phyloP scores from a whole-genome alignment of 495 filamentous ascomycete species.

The Amphirosellinia nigrospora region DNA sequence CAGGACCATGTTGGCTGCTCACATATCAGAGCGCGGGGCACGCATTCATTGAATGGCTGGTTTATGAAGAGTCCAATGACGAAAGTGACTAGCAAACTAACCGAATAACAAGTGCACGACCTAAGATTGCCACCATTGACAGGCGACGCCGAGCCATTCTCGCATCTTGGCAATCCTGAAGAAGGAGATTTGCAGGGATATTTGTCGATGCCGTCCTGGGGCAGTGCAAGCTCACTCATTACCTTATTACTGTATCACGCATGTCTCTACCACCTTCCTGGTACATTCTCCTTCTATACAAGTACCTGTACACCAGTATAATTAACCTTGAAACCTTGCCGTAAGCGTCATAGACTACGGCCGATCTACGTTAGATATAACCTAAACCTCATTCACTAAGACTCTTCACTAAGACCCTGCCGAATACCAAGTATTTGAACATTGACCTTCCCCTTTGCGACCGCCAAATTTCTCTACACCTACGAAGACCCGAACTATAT shows the following conservation, averaged over 20 bases:
- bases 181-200: neutral
- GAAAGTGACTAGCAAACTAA: neutral
- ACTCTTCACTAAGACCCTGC: neutral
- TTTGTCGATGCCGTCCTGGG: constrained; percentile 7
- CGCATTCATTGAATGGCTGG: neutral
- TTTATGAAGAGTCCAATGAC: neutral
- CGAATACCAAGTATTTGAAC: neutral
- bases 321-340: neutral
- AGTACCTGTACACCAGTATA: neutral
- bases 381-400: too few species aligned
- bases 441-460: constrained; percentile 8
- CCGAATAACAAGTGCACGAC: neutral
- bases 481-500: neutral
- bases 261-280: neutral
- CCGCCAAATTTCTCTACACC: neutral
- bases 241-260: constrained; percentile 20
- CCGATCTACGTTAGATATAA: neutral
- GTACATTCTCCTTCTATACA: constrained; percentile 3
- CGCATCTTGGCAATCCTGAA: constrained; percentile 16
- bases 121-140: constrained; percentile 13
- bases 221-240: neutral
- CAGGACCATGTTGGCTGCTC: too few species aligned
- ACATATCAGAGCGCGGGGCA: too few species aligned
- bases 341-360: constrained; percentile 19
- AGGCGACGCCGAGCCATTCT: neutral